Evolutionary conservation across 208 protist genomes (phyloP).

Genomic region (Crithidia expoeki): DNA sequence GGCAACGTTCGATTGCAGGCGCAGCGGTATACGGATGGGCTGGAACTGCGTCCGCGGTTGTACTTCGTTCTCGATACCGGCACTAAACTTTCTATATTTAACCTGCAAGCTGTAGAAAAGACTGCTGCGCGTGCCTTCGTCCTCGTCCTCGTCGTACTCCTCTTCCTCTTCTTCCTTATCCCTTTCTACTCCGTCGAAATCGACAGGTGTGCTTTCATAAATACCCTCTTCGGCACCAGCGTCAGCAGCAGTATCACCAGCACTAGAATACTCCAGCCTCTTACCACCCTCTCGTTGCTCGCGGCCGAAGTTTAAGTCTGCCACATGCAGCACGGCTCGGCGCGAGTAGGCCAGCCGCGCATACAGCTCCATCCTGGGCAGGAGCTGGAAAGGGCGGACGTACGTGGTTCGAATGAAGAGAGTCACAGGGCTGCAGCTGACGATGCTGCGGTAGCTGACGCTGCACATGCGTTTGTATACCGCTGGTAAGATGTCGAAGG

Average conservation of each 20-base stretch:
- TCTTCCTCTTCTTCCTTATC: neutral
- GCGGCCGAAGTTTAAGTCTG: constrained; percentile 5
- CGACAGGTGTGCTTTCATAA: neutral
- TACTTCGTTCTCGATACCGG: constrained; percentile 25
- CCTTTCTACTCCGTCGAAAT: neutral
- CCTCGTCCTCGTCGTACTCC: neutral
- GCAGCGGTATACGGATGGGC: constrained; percentile 18
- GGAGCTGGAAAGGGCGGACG: constrained; percentile 13
- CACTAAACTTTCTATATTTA: constrained; percentile 6
- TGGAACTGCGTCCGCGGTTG: constrained; percentile 24
- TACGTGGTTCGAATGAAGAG: constrained; percentile 49
- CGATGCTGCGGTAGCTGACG: constrained; percentile 40
- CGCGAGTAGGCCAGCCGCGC: constrained; percentile 29
- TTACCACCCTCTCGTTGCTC: neutral
- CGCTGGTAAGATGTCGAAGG: constrained; percentile 65
- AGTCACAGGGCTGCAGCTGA: constrained; percentile 69
- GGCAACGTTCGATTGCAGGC: constrained; percentile 6
- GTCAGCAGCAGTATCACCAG: too few species aligned
- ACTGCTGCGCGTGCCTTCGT: neutral
- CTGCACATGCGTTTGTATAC: constrained; percentile 59
- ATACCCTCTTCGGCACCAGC: neutral
- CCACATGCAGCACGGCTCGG: constrained; percentile 19
- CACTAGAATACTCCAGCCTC: too few species aligned
- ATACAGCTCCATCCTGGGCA: constrained; percentile 45
- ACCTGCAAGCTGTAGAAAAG: constrained; percentile 27